Base-by-base conservation (phyloP, 331 rosid species). In the Spiraea crenata region DNA sequence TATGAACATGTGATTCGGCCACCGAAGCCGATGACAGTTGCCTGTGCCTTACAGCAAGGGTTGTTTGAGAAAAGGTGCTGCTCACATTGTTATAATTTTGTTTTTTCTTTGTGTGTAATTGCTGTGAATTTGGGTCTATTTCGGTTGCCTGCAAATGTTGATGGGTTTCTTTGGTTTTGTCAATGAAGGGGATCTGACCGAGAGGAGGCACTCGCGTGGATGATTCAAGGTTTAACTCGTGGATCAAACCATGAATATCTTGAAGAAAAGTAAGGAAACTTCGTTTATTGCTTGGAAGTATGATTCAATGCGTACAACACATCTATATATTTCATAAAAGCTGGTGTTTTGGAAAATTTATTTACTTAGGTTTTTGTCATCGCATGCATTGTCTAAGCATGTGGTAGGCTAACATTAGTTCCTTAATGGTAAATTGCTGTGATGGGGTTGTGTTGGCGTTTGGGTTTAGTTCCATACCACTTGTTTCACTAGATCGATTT, bases 161-260 rank as follows among this genome's bases (percentile, higher is more conserved):
- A 67, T 45, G 57, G 66, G 35, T 60, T 39, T 75, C 57, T n/a
- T 50, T 60, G 1, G 14, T 67, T 67, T 68, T 63, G 14, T 48
- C 63, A 9, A 57, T 70, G 60, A 51, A 76, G 80, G 66, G 66
- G 56, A 14, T 50, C 70, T 40, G 45, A 52, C 31, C 51, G 80
- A 65, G 80, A 76, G 62, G 63, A 70, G 47, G 65, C 80, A 50
- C 39, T 76, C n/a, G 63, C 49, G 1, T 52, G 42, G 31, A 69
- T 70, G 1, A 49, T 70, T 54, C 54, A 69, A 12, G 37, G 46
- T 31, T 63, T 76, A 48, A 70, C 46, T 17, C 15, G 11, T 13
- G 54, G 15, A 10, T 57, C 55, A 41, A 70, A 49, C 25, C 39
- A 51, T 49, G 57, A 63, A 5, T 52, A 62, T 52, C 57, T 76